Base-by-base conservation (phyloP, 257 asterid genomes). In the Henckelia pumila region DNA sequence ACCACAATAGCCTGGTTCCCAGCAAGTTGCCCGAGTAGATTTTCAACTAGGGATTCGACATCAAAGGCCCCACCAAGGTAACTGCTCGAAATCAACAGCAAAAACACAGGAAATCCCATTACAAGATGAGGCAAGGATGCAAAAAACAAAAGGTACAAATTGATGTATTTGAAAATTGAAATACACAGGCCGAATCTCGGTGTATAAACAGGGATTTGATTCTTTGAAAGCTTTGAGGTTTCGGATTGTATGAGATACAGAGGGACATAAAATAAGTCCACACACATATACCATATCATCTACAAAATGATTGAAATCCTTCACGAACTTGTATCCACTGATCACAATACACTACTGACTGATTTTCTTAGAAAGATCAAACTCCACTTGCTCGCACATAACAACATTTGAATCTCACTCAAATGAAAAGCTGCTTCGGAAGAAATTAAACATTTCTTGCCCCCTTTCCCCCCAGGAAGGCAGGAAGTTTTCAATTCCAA, bases 61-160 rank as follows among this genome's bases (percentile, higher is more conserved):
- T 92, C 96, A 66, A 92, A 92, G 63, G 97, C 89, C 73, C 98
- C 98, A 67, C 98, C 98, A 17, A 92, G 86, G 78, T 89, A 92
- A 80, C 98, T 92, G 76, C 3, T 47, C 25, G 22, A 44, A 60
- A 64, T 72, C 17, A 72, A 55, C 20, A 29, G 53, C 52, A 61
- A 28, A 7, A 29, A 53, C 21, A 20, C 52, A 55, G 13, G 20
- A 55, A 29, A n/a, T 25, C 24, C 49, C 13, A 56, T 56, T 3
- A 71, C 32, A 7, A 61, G 57, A 25, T 30, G 26, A 70, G 72
- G 17, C 28, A 25, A 61, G 44, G 9, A 7, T 59, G n/a, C 56
- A 63, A 33, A 68, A 26, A 68, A 56, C 33, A 8, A 32, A 29
- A 63, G 63, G n/a, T 49, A 6, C 44, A 57, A 59, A 20, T 30